These are phyloP conservation scores for Pontederia paniculata DNA, from an alignment of 176 grass and related monocot genomes.

Conservation along the genomic window DNA sequence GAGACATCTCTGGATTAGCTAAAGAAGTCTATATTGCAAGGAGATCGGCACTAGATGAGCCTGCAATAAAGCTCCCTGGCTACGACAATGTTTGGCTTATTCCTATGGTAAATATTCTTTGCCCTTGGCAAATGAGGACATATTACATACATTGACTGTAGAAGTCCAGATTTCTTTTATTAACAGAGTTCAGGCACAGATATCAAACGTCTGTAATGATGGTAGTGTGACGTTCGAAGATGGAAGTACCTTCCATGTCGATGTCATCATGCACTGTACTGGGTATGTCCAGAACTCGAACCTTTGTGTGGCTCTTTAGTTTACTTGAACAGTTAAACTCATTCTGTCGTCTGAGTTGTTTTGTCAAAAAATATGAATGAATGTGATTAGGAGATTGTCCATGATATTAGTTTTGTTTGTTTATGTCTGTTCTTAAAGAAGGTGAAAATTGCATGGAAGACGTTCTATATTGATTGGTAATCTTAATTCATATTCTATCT, in stretches of 20 bases:
- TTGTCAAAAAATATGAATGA: no score
- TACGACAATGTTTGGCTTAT: slow-evolving; percentile 79
- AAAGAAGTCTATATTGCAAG: slow-evolving; percentile 59
- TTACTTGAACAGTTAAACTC: no score
- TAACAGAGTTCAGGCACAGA: slow-evolving; percentile 29
- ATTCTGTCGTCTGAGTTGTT: no score
- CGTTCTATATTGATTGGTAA: not conserved
- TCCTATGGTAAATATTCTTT: slow-evolving; percentile 49
- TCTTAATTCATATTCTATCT: not conserved
- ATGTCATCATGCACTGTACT: slow-evolving; percentile 73
- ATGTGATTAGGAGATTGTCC: not conserved
- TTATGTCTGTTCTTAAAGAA: not conserved
- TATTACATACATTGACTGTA: not conserved
- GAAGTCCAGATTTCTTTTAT: not conserved
- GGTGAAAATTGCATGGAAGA: not conserved
- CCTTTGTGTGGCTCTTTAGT: no score
- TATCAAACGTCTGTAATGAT: slow-evolving; percentile 35
- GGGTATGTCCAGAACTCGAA: slow-evolving; percentile 31
- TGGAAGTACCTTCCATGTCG: slow-evolving; percentile 37
- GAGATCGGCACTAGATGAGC: slow-evolving; percentile 33
- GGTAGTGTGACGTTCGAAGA: slow-evolving; percentile 49
- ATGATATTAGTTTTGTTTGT: not conserved
- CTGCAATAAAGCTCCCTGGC: slow-evolving; percentile 34
- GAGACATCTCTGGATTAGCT: slow-evolving; percentile 38
- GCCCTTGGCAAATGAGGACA: slow-evolving; percentile 17